Evolutionary conservation across 495 filamentous ascomycete genomes (phyloP), one percentile per base, ranked within the genome.

Genomic region (Neurospora africana): DNA sequence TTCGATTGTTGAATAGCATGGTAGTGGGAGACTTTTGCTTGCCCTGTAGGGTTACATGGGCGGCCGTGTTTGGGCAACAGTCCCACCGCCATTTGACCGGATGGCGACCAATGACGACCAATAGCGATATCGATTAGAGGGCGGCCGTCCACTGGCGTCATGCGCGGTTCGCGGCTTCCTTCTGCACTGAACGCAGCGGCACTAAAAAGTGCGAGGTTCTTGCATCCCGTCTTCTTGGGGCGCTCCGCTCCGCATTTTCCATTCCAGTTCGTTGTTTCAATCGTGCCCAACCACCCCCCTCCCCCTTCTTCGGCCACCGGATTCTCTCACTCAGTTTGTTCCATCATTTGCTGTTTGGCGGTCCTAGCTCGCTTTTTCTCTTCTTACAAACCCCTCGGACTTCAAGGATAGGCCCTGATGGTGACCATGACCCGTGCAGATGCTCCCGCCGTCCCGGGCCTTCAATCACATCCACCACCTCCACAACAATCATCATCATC

Each of bases 341-440:
- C 27, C 27, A 65, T 65, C 53, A 19, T 65, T 65, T 65, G 27
- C 53, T 65, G 6, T 17, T 61, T 33, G 6, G 6, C 36, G 7
- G 36, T 36, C 36, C 40, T 70, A 8, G 53, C 27, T 61, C 53
- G 53, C 53, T 61, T 27, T 27, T 61, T 61, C 13, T 19, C 13
- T 65, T 65, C 53, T 19, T 65, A 35, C 27, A 61, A 53, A 21
- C 21, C 21, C 21, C 44, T 53, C 44, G 44, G 47, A 27, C 15
- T 61, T 61, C 53, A 61, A 33, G 53, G 53, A 61, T 61, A 65
- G 15, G 23, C 53, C 47, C 11, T 23, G 53, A 17, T 33, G 27
- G 27, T 65, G 27, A 72, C 67, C 70, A 73, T 71, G 69, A 80
- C 78, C 78, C 78, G 75, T 80, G 78, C 78, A 80, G 78, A 72